phyloP scores from a whole-genome alignment of 148 eudicot genomes.

The Vaccinium darrowii region DNA sequence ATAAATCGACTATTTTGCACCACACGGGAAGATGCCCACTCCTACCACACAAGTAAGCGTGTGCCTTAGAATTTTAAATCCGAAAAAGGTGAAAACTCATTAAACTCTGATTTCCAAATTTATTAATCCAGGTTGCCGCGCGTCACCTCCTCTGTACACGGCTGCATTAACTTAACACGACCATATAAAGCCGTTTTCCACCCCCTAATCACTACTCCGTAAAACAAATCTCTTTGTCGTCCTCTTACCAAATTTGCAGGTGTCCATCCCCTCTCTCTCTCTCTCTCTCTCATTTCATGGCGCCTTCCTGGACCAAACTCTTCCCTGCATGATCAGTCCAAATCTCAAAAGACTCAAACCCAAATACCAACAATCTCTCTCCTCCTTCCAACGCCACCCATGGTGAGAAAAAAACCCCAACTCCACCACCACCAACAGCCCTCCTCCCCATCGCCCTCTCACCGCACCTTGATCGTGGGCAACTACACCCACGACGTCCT shows the following conservation, averaged over 20 bases:
- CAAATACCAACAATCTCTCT: not conserved
- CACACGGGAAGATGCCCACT: too few relatives aligned
- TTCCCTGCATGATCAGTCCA: not conserved
- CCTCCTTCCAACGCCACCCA: not conserved
- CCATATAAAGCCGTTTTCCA: not conserved
- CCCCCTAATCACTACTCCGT: too few relatives aligned
- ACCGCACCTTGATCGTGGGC: slow-evolving; percentile 65
- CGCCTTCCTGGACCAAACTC: not conserved
- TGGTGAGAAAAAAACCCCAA: slow-evolving; percentile 11
- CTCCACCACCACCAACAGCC: not conserved
- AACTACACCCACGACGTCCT: slow-evolving; percentile 86
- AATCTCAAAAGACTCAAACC: too few relatives aligned
- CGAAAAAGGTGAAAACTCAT: too few relatives aligned
- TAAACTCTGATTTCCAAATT: too few relatives aligned
- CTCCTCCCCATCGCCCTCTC: slow-evolving; percentile 18
- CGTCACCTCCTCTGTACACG: not conserved
- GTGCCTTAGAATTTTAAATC: too few relatives aligned
- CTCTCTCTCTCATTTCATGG: slow-evolving; percentile 4
- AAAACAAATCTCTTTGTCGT: not conserved
- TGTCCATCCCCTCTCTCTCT: not conserved
- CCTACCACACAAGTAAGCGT: too few relatives aligned
- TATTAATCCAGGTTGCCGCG: not conserved
- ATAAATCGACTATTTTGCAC: too few relatives aligned
- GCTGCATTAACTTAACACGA: not conserved
- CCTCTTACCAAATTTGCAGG: not conserved